These are phyloP conservation scores for Toxoplasma gondii DNA, from an alignment of 169 alveolate genomes.

Conservation along the genomic window DNA sequence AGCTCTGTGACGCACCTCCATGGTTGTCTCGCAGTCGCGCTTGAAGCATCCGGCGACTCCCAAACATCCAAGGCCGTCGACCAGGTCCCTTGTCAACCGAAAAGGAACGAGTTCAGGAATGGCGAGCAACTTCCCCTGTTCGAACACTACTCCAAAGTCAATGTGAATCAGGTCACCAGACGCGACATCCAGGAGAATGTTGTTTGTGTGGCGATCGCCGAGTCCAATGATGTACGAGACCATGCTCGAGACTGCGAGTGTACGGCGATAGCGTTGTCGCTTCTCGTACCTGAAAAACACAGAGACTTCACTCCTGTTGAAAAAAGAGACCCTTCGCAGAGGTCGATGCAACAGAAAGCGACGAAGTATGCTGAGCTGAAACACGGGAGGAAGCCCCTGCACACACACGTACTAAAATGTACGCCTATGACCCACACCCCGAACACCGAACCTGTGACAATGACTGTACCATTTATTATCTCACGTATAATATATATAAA, in stretches of 20 bases:
- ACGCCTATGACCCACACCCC: too few relatives aligned
- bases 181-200: constrained; percentile 89
- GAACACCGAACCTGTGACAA: too few relatives aligned
- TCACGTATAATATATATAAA: too few relatives aligned
- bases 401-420: too few relatives aligned
- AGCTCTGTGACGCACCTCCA: constrained; percentile 74
- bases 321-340: too few relatives aligned
- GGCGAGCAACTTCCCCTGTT: constrained; percentile 88
- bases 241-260: constrained; percentile 93
- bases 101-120: constrained; percentile 94
- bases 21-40: constrained; percentile 88
- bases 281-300: neutral
- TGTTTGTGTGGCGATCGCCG: constrained; percentile 95
- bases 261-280: constrained; percentile 84
- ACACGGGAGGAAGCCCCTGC: too few relatives aligned
- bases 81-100: constrained; percentile 92
- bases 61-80: constrained; percentile 91
- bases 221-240: constrained; percentile 92
- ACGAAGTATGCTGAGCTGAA: too few relatives aligned
- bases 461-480: too few relatives aligned
- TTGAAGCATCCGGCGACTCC: constrained; percentile 88
- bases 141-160: constrained; percentile 95
- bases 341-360: too few relatives aligned
- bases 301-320: neutral
- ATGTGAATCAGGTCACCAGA: constrained; percentile 90